These are phyloP conservation scores for Epichloe gansuensis DNA, from an alignment of 2,329 filamentous ascomycete species.

Conservation along the genomic window DNA sequence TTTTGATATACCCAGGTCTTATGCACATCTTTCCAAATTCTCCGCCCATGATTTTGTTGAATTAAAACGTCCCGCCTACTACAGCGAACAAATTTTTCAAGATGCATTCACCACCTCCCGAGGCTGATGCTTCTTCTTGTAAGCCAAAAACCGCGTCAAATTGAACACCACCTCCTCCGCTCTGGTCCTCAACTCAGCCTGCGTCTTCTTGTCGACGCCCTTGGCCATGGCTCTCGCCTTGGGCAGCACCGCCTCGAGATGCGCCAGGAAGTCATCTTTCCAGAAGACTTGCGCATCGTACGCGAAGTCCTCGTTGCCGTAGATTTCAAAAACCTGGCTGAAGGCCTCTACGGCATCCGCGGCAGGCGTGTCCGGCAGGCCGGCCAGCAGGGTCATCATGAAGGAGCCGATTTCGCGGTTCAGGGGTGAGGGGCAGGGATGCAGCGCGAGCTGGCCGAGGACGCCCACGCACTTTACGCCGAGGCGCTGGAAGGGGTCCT, in stretches of 20 bases:
- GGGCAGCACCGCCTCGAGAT: slow-evolving; percentile 41
- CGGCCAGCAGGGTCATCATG: slow-evolving; percentile 41
- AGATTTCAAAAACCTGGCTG: slow-evolving; percentile 56
- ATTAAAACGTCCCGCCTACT: neutral
- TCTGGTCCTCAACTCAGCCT: slow-evolving; percentile 42
- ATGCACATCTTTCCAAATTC: neutral
- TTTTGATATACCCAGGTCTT: neutral
- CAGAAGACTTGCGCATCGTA: slow-evolving; percentile 55
- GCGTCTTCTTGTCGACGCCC: slow-evolving; percentile 46
- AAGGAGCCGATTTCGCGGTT: slow-evolving; percentile 55
- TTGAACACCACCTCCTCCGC: slow-evolving; percentile 52
- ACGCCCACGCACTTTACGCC: slow-evolving; percentile 57
- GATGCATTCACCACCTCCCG: neutral
- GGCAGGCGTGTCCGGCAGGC: slow-evolving; percentile 37
- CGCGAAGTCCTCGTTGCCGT: slow-evolving; percentile 45
- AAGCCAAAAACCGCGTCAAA: slow-evolving; percentile 47
- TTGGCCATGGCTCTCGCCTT: slow-evolving; percentile 46
- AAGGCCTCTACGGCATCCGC: slow-evolving; percentile 52
- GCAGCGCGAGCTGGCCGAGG: slow-evolving; percentile 48
- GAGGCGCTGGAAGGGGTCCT: slow-evolving; percentile 49
- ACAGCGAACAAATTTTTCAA: neutral
- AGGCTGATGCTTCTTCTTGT: slow-evolving; percentile 48
- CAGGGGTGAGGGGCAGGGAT: slow-evolving; percentile 37
- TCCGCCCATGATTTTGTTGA: neutral
- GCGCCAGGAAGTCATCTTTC: slow-evolving; percentile 45